Conservation (phyloP, 176 grass and related monocot genomes). For the Cocos nucifera region DNA sequence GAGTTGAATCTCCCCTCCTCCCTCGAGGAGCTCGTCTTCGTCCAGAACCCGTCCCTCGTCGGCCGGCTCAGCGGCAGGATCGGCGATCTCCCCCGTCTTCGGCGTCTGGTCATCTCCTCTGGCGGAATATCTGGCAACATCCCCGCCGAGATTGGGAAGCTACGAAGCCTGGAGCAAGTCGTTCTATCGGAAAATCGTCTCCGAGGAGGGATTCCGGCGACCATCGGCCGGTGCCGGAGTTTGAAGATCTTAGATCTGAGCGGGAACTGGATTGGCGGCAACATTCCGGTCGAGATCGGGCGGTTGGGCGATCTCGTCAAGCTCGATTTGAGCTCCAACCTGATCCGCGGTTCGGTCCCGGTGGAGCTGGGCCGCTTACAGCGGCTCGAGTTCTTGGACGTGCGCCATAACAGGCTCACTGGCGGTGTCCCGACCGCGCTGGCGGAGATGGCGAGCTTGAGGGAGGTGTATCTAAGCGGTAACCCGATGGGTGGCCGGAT, state of each 20-base stretch:
- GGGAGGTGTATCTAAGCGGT: slow-evolving; percentile 34
- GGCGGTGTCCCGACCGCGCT: slow-evolving; percentile 26
- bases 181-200: slow-evolving; percentile 32
- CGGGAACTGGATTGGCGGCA: slow-evolving; percentile 26
- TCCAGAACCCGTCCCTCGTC: slow-evolving; percentile 36
- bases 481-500: slow-evolving; percentile 34
- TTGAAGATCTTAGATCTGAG: slow-evolving; percentile 36
- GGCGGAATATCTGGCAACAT: slow-evolving; percentile 21
- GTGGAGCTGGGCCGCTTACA: slow-evolving; percentile 4
- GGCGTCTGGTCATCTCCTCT: slow-evolving; percentile 28
- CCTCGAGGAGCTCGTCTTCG: slow-evolving; percentile 38
- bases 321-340: slow-evolving; percentile 38
- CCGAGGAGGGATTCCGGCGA: slow-evolving; percentile 19
- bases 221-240: slow-evolving; percentile 8
- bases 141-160: slow-evolving; percentile 5
- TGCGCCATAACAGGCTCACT: slow-evolving; percentile 30
- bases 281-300: slow-evolving; percentile 20
- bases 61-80: slow-evolving; percentile 19
- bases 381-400: slow-evolving; percentile 30
- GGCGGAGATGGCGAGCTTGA: slow-evolving; percentile 24
- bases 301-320: slow-evolving; percentile 24
- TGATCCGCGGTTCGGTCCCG: slow-evolving; percentile 26
- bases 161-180: slow-evolving; percentile 21
- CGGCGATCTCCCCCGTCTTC: slow-evolving; percentile 11
- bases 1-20: slow-evolving; percentile 28